These are phyloP conservation scores for Debaryomyces subglobosus DNA, from an alignment of 1,139 yeast species.

Conservation along the genomic window DNA sequence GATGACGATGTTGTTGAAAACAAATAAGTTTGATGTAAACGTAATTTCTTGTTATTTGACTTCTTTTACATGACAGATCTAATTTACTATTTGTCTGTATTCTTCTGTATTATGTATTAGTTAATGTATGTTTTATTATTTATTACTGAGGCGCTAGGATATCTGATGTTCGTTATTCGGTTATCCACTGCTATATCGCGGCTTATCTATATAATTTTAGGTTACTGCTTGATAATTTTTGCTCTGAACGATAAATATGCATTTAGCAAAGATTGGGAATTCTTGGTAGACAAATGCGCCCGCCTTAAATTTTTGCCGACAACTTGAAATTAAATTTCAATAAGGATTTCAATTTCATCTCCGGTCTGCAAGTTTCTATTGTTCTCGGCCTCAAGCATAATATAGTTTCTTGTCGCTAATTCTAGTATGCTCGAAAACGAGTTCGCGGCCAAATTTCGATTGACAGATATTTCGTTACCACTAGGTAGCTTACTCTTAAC, in stretches of 20 bases:
- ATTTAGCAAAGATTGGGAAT: no score
- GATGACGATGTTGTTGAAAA: slow-evolving; percentile 26
- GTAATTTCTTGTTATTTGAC: not conserved
- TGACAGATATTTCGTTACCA: slow-evolving; percentile 14
- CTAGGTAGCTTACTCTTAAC: slow-evolving; percentile 22
- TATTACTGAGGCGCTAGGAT: not conserved
- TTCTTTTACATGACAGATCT: slow-evolving; percentile 5
- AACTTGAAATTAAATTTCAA: slow-evolving; percentile 7
- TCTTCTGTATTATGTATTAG: slow-evolving; percentile 9
- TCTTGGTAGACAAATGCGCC: not conserved
- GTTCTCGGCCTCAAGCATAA: slow-evolving; percentile 8
- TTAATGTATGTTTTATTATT: slow-evolving; percentile 6
- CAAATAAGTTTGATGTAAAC: not conserved
- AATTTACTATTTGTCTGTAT: slow-evolving; percentile 8
- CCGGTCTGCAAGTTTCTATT: slow-evolving; percentile 9
- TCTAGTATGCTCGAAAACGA: slow-evolving; percentile 44
- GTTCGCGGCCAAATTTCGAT: slow-evolving; percentile 35
- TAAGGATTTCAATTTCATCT: slow-evolving; percentile 9
- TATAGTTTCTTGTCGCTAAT: slow-evolving; percentile 28
- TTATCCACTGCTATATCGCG: not conserved
- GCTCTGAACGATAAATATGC: no score
- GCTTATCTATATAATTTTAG: not conserved
- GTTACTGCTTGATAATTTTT: not conserved
- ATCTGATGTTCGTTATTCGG: not conserved
- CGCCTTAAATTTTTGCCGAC: not conserved